Percentiles rank a stretch among this genome's conserved stretches.
Conservation (phyloP, 31 red algal species). For the Porphyra umbilicalis region DNA sequence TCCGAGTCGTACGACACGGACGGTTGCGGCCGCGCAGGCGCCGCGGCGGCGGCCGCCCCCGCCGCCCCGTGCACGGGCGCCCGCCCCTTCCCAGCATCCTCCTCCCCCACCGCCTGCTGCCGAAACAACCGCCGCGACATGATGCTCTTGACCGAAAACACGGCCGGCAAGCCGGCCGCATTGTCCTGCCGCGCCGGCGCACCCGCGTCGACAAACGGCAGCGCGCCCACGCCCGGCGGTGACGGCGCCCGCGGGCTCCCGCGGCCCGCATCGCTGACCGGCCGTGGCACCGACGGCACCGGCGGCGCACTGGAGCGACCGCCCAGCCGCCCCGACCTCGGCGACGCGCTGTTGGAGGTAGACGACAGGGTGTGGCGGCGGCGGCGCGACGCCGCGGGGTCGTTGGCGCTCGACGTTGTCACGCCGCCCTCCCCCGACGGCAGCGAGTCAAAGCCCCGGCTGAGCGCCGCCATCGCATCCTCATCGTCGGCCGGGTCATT, state of each 20-base stretch:
- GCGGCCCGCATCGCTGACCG: background rate
- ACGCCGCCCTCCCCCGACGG: background rate
- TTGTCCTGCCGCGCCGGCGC: background rate
- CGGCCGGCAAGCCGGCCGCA: background rate
- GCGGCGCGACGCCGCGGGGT: background rate
- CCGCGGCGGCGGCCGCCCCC: background rate
- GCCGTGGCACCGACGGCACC: background rate
- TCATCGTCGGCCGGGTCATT: constrained; percentile 33
- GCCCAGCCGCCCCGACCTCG: background rate
- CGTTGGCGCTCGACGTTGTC: background rate
- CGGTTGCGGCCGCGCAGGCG: background rate
- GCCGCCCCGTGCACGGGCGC: background rate
- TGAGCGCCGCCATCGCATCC: background rate
- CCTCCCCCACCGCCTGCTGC: background rate
- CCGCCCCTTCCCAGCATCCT: background rate
- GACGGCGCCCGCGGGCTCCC: background rate
- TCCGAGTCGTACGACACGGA: background rate
- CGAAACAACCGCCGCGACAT: background rate
- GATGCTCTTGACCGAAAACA: background rate
- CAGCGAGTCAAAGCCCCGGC: background rate
- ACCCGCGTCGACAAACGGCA: background rate
- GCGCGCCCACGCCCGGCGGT: background rate
- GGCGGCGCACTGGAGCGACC: background rate
- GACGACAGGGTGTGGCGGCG: background rate
- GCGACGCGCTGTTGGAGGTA: background rate